A percentile compares a stretch with the other conserved stretches of the same genome.
phyloP scores from a whole-genome alignment of 306 rosid genomes.

The Rosa rugosa region DNA sequence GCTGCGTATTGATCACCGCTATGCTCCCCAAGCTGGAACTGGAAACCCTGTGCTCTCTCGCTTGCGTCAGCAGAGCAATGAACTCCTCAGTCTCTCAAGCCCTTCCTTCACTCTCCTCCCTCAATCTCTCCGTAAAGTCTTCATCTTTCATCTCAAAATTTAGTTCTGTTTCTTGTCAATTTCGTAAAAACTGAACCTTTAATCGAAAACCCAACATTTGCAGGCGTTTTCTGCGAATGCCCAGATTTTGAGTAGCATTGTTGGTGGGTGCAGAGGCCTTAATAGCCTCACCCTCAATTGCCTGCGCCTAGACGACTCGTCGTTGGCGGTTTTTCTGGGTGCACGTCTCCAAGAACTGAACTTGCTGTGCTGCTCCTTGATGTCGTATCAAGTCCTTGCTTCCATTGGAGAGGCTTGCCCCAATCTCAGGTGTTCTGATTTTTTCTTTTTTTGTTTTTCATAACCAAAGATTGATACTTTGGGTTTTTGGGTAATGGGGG shows the following conservation, averaged over 20 bases:
- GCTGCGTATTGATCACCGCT: constrained; percentile 13
- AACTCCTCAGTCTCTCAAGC: constrained; percentile 19
- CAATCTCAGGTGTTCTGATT: constrained; percentile 24
- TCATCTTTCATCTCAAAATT: not conserved
- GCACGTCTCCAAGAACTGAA: constrained; percentile 31
- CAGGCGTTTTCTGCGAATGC: constrained; percentile 23
- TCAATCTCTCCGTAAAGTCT: constrained; percentile 27
- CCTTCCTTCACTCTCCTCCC: constrained; percentile 20
- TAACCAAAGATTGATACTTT: not conserved
- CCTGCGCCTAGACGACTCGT: constrained; percentile 27
- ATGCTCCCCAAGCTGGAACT: constrained; percentile 20
- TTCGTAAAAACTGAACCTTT: not conserved
- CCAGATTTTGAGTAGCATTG: constrained; percentile 11
- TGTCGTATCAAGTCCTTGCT: constrained; percentile 25
- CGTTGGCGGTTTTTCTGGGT: constrained; percentile 12
- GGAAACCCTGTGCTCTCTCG: constrained; percentile 29
- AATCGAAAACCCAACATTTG: not conserved
- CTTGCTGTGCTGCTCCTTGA: constrained; percentile 25
- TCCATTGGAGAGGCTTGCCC: constrained; percentile 24
- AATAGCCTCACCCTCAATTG: constrained; percentile 29
- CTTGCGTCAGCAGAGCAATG: constrained; percentile 29
- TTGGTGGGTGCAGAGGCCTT: constrained; percentile 24
- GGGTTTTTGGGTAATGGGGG: not conserved
- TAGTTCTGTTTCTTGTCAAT: no score
- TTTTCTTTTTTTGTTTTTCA: not conserved